Evolutionary conservation across 2,329 filamentous ascomycete species (phyloP), one percentile per base, ranked within the genome.

Genomic region (Calonectria leucothoes): DNA sequence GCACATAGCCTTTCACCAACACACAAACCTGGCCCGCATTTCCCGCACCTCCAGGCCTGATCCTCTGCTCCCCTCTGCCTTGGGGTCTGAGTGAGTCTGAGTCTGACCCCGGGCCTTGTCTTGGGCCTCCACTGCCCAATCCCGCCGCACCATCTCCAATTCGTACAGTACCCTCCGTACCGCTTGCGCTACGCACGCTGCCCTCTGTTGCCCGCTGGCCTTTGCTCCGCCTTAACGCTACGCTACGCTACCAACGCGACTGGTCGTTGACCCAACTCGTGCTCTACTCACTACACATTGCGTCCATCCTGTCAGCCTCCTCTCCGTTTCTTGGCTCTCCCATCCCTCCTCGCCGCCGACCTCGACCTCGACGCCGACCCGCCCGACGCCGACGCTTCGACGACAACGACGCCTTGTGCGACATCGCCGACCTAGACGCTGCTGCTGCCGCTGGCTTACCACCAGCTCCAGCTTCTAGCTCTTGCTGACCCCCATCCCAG

Each of bases 101-200:
- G 27, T n/a, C 27, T 42, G 25, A 57, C 65, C 77, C 76, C 45
- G 74, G 66, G 52, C 55, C 66, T 59, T 61, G 77, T 72, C 75
- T 79, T 79, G 76, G 77, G 77, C 77, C 77, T 79, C 77, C 77
- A 79, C 77, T 78, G 75, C 75, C 77, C 77, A 77, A 79, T 78
- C 71, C 74, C 75, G 65, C 72, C 76, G 70, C 77, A 73, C 73
- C 76, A 42, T 70, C 55, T 68, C 70, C 66, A 73, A 70, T 66
- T 70, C 66, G 63, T 69, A 63, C 51, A 45, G 64, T 61, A 31
- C 72, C 49, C 33, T 64, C 65, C 65, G 64, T 66, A 69, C 64
- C 65, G 59, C 70, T 68, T 69, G 39, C 66, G 51, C 66, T 55
- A 66, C 63, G n/a, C 42, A 35, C 29, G 31, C 63, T 66, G 42